Conservation (phyloP, 164 flowering plant species). For the Liriodendron chinense region DNA sequence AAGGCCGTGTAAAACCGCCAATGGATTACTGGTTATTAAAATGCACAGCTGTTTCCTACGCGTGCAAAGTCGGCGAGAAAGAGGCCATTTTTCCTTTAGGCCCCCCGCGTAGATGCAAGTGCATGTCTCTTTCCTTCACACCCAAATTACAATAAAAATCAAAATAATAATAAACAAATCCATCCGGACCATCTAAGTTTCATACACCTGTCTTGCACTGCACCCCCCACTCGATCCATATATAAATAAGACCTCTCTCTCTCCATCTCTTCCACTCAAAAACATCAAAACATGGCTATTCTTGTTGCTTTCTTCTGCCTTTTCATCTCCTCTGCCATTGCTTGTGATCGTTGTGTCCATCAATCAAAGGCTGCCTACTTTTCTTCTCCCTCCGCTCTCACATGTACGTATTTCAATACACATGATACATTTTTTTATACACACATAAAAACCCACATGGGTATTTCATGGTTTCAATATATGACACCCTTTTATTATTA, state of each 20-base stretch:
- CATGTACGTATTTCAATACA: constrained; percentile 34
- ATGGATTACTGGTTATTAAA: too few species aligned
- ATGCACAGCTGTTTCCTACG: constrained; percentile 11
- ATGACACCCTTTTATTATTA: too few species aligned
- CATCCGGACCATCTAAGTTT: background rate
- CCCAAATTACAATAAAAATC: background rate
- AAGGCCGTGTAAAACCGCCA: background rate
- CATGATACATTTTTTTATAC: too few species aligned
- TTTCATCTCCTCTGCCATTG: constrained; percentile 45
- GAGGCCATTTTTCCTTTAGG: background rate
- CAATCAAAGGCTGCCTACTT: constrained; percentile 62
- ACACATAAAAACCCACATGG: background rate
- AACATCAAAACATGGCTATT: constrained; percentile 32
- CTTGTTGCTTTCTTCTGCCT: constrained; percentile 33
- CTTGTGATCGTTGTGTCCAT: constrained; percentile 81
- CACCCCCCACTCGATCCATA: background rate
- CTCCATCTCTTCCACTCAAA: background rate
- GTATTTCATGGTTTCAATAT: background rate
- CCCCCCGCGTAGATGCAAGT: constrained; percentile 17
- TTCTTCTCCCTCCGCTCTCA: constrained; percentile 46
- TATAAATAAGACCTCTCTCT: background rate
- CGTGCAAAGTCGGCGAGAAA: constrained; percentile 18
- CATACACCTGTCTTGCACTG: constrained; percentile 16
- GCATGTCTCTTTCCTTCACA: constrained; percentile 12
- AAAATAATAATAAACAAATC: background rate